A percentile compares a stretch with the other conserved stretches of the same genome.
These are phyloP conservation scores for Candida smagusa DNA, from an alignment of 1,139 yeast species.

Conservation along the genomic window DNA sequence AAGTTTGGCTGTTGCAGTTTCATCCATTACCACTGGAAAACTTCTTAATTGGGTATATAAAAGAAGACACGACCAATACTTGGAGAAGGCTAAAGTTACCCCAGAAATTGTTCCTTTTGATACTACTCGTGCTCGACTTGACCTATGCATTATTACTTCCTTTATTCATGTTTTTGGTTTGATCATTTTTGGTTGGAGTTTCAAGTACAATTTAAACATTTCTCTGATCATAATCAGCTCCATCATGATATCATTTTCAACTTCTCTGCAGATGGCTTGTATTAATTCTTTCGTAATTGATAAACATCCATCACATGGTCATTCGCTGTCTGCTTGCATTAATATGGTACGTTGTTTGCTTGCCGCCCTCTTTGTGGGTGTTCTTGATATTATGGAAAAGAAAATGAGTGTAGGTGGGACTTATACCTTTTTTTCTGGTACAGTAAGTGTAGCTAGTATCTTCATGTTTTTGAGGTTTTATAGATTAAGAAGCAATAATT, in stretches of 20 bases:
- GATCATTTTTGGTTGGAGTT: conserved; percentile 40
- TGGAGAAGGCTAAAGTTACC: background rate
- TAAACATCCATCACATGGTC: conserved; percentile 30
- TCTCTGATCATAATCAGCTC: conserved; percentile 32
- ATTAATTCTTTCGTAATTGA: conserved; percentile 38
- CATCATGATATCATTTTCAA: conserved; percentile 25
- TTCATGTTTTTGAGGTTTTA: conserved; percentile 7
- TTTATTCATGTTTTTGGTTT: conserved; percentile 22
- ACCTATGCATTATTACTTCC: conserved; percentile 16
- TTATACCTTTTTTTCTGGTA: conserved; percentile 33
- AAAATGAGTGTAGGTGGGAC: conserved; percentile 35
- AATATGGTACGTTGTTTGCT: conserved; percentile 35
- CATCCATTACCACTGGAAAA: conserved; percentile 30
- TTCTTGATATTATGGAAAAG: conserved; percentile 27
- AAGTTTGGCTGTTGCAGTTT: conserved; percentile 30
- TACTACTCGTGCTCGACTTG: conserved; percentile 2
- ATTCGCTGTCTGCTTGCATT: conserved; percentile 36
- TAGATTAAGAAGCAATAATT: background rate
- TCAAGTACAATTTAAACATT: conserved; percentile 24
- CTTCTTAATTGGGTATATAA: conserved; percentile 28
- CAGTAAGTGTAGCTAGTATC: conserved; percentile 14
- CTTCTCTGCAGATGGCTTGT: conserved; percentile 26
- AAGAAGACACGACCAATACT: conserved; percentile 1
- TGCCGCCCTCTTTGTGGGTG: conserved; percentile 35
- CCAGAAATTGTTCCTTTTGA: conserved; percentile 1